Base-by-base conservation (phyloP, 2,329 filamentous ascomycete genomes). In the Monilinia vaccinii-corymbosi region DNA sequence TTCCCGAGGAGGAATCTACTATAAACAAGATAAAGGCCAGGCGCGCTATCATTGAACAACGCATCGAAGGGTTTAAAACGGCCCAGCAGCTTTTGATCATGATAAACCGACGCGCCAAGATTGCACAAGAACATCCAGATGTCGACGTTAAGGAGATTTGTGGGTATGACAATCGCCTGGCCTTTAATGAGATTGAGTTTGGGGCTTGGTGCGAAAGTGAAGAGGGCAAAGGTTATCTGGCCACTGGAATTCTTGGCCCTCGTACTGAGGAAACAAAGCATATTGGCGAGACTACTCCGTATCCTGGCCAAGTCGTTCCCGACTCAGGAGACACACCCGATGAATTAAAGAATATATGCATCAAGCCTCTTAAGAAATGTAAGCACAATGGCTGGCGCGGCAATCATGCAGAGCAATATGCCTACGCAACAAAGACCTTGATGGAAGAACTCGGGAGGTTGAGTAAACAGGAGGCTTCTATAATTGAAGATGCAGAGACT, bases 111-210 rank as follows among this genome's bases (percentile, higher is more conserved):
- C 69, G 68, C 23, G 62, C 61, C 6, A 64, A 64, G 46, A 51
- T 55, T 31, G 68, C 66, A 32, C 61, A 61, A 8, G 52, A 64
- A 31, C 64, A 67, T 31, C 63, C 65, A 16, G 60, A 61, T 31
- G 28, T 65, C 13, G 62, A 66, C 23, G 55, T 63, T 18, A 69
- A 70, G 45, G 60, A 64, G 11, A 58, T 69, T 11, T 71, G 70
- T 50, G 69, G 69, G 28, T 71, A 70, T 45, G 69, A 71, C 46
- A 65, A 68, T 42, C 69, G 69, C 21, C 64, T 71, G 14, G 62
- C 68, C 16, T 64, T 71, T 42, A 71, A 71, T 45, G 65, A 69
- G 28, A 60, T 61, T 21, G 64, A 71, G 52, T 70, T 71, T 42
- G 55, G 61, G 1, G 42, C 42, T 23, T 71, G 69, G 67, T 56